phyloP scores from a whole-genome alignment of 2,329 filamentous ascomycete species.

The Apiospora saccharicola region DNA sequence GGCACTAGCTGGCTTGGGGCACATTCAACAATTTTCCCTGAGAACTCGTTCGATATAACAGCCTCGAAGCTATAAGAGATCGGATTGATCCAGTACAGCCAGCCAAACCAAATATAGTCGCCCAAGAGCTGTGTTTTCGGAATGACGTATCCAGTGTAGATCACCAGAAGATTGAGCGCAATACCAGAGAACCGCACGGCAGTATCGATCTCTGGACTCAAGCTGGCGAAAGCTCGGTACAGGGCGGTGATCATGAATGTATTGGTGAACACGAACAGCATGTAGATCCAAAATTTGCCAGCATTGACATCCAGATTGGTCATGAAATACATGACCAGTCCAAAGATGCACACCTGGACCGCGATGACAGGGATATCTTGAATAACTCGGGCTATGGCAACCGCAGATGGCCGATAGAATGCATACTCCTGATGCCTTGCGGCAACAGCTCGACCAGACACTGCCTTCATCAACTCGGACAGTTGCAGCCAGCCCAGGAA shows the following conservation, averaged over 20 bases:
- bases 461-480: constrained; percentile 79
- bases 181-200: constrained; percentile 66
- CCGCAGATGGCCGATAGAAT: constrained; percentile 62
- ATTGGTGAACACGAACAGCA: constrained; percentile 58
- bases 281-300: constrained; percentile 72
- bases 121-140: constrained; percentile 61
- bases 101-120: constrained; percentile 73
- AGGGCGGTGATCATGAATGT: constrained; percentile 41
- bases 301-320: constrained; percentile 71
- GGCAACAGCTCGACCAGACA: constrained; percentile 71
- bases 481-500: constrained; percentile 73
- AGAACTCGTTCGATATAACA: constrained; percentile 62
- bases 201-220: constrained; percentile 57
- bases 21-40: constrained; percentile 59
- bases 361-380: constrained; percentile 69
- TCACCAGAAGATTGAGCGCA: constrained; percentile 66
- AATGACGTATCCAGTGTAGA: constrained; percentile 73
- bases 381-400: constrained; percentile 63
- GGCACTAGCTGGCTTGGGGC: constrained; percentile 54
- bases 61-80: constrained; percentile 71
- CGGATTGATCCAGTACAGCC: constrained; percentile 72
- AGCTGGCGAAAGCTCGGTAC: constrained; percentile 43
- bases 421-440: constrained; percentile 56
- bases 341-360: constrained; percentile 71
- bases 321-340: constrained; percentile 80